phyloP scores from a whole-genome alignment of 495 filamentous ascomycete genomes.

The Durotheca rogersii region DNA sequence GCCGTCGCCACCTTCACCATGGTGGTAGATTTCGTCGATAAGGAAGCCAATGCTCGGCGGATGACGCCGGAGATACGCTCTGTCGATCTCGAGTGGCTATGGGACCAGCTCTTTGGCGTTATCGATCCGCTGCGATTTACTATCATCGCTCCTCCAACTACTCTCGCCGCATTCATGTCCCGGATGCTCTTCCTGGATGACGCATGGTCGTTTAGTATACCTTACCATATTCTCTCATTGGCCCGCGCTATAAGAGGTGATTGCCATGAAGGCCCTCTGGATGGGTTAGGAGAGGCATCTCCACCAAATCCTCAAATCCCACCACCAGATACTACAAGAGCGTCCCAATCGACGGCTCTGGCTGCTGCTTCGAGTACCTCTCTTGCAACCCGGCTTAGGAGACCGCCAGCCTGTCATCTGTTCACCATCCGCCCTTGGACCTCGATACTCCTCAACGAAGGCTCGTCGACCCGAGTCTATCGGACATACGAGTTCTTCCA shows the following conservation, averaged over 20 bases:
- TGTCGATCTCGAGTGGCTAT: slow-evolving; percentile 43
- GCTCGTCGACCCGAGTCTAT: slow-evolving; percentile 41
- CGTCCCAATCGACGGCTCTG: background rate
- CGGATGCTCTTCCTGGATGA: slow-evolving; percentile 41
- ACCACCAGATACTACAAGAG: background rate
- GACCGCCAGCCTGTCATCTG: slow-evolving; percentile 27
- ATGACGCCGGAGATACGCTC: slow-evolving; percentile 26
- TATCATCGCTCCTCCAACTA: slow-evolving; percentile 44
- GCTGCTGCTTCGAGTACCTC: slow-evolving; percentile 6
- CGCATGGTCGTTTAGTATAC: slow-evolving; percentile 42
- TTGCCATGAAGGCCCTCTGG: slow-evolving; percentile 1
- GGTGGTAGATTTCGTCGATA: slow-evolving; percentile 23
- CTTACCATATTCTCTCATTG: slow-evolving; percentile 48
- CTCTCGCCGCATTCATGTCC: slow-evolving; percentile 42
- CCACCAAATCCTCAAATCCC: slow-evolving; percentile 6
- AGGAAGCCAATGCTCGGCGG: slow-evolving; percentile 18
- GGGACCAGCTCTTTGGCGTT: slow-evolving; percentile 43
- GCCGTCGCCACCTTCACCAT: slow-evolving; percentile 40
- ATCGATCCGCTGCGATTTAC: slow-evolving; percentile 46
- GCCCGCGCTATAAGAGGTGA: slow-evolving; percentile 13
- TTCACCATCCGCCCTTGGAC: slow-evolving; percentile 46
- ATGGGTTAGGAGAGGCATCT: background rate
- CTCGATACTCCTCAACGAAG: slow-evolving; percentile 46
- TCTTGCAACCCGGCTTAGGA: slow-evolving; percentile 7
- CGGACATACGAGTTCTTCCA: slow-evolving; percentile 42